Evolutionary conservation across 495 filamentous ascomycete species (phyloP).

Genomic region (Tuber aestivum): DNA sequence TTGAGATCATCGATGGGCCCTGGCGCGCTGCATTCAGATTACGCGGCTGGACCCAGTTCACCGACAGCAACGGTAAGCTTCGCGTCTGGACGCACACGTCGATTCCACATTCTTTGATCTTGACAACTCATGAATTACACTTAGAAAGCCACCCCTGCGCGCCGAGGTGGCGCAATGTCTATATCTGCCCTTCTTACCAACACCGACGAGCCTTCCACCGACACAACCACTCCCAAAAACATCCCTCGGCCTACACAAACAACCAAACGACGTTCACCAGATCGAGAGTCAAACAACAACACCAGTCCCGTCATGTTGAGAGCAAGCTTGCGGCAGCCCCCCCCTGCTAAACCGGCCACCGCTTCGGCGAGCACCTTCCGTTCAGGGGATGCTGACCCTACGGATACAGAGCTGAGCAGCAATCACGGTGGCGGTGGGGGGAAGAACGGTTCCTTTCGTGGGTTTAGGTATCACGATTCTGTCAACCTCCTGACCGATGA

Average conservation of each 20-base stretch:
- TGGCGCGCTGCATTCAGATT: slow-evolving; percentile 35
- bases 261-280: slow-evolving; percentile 20
- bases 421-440: slow-evolving; percentile 22
- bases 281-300: slow-evolving; percentile 27
- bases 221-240: slow-evolving; percentile 25
- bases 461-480: slow-evolving; percentile 43
- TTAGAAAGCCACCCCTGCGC: slow-evolving; percentile 36
- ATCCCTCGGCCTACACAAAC: slow-evolving; percentile 21
- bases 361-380: slow-evolving; percentile 26
- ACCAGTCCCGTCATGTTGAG: slow-evolving; percentile 28
- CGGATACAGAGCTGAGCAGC: slow-evolving; percentile 33
- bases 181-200: slow-evolving; percentile 43
- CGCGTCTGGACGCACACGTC: neutral
- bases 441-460: slow-evolving; percentile 39
- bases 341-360: slow-evolving; percentile 9
- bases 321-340: slow-evolving; percentile 20
- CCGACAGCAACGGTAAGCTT: slow-evolving; percentile 35
- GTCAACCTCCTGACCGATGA: slow-evolving; percentile 40
- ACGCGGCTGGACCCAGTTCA: slow-evolving; percentile 35
- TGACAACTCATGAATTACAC: slow-evolving; percentile 36
- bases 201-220: slow-evolving; percentile 34
- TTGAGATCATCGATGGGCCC: slow-evolving; percentile 36
- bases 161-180: slow-evolving; percentile 42
- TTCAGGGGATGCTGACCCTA: slow-evolving; percentile 28
- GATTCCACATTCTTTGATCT: slow-evolving; percentile 23